These are phyloP conservation scores for Phytophthora cactorum DNA, from an alignment of 352 stramenopile genomes.

Conservation along the genomic window DNA sequence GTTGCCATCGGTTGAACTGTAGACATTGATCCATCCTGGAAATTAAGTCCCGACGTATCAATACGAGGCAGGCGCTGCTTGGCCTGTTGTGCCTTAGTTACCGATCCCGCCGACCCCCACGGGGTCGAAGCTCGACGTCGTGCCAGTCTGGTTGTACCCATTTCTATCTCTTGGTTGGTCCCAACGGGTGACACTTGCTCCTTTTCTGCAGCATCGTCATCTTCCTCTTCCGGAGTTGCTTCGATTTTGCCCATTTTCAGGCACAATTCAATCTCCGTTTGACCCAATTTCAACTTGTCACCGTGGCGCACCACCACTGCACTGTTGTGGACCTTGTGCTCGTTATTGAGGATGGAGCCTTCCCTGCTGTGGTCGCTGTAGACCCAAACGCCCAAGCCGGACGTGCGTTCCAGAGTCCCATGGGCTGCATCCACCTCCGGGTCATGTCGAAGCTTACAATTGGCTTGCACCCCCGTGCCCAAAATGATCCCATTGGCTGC, in stretches of 20 bases:
- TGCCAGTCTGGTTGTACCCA: constrained; percentile 3
- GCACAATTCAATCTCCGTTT: constrained; percentile 57
- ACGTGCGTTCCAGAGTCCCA: constrained; percentile 61
- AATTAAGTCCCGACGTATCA: constrained; percentile 32
- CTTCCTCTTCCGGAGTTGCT: constrained; percentile 9
- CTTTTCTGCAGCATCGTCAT: constrained; percentile 10
- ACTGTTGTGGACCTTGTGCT: constrained; percentile 47
- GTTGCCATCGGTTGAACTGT: constrained; percentile 15
- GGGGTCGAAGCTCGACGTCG: not conserved
- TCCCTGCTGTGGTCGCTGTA: constrained; percentile 76
- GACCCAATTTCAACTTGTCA: constrained; percentile 60
- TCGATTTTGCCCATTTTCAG: constrained; percentile 26
- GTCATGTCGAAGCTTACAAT: constrained; percentile 16
- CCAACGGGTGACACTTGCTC: constrained; percentile 5
- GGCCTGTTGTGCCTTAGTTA: not conserved
- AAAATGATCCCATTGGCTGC: constrained; percentile 22
- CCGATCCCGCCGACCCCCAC: not conserved
- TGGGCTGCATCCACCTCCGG: constrained; percentile 40
- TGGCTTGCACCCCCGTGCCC: constrained; percentile 16
- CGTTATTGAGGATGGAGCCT: constrained; percentile 56
- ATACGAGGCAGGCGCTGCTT: constrained; percentile 30
- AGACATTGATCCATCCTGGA: constrained; percentile 8
- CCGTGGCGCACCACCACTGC: constrained; percentile 63
- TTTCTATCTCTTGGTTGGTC: constrained; percentile 21
- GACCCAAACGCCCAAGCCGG: constrained; percentile 63